phyloP scores from a whole-genome alignment of 441 rosid species.

The Erodium texanum region DNA sequence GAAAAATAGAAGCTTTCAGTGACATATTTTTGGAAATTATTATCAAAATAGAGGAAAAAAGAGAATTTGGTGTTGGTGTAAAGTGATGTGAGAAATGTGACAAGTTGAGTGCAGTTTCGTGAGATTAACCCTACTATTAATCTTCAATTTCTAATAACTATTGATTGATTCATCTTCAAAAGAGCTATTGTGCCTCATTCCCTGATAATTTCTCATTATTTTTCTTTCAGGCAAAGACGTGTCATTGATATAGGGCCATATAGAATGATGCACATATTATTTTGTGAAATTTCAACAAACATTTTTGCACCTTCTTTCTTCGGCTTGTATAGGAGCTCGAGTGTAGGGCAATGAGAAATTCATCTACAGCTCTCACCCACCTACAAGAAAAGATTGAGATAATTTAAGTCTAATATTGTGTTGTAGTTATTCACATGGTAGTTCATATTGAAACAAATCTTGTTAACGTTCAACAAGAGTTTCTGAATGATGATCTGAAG shows the following conservation, averaged over 20 bases:
- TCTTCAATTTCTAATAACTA: not conserved
- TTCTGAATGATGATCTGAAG: not conserved
- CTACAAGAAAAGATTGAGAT: constrained; percentile 30
- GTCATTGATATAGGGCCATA: too few species aligned
- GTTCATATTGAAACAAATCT: not conserved
- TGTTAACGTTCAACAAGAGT: not conserved
- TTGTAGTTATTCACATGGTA: too few species aligned
- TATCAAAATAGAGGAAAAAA: too few species aligned
- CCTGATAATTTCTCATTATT: too few species aligned
- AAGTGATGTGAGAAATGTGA: too few species aligned
- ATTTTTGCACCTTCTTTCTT: constrained; percentile 39
- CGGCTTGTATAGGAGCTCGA: constrained; percentile 40
- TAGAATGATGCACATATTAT: not conserved
- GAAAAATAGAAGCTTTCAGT: not conserved
- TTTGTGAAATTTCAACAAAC: not conserved
- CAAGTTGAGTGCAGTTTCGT: too few species aligned
- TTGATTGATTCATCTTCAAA: too few species aligned
- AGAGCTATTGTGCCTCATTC: not conserved
- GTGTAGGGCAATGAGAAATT: constrained; percentile 49
- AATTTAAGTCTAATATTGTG: too few species aligned
- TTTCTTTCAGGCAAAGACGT: not conserved
- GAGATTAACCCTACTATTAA: not conserved
- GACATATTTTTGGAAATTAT: too few species aligned
- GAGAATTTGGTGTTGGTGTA: too few species aligned
- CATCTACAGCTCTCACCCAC: constrained; percentile 79